These are phyloP conservation scores for Aspergillus viridinutans DNA, from an alignment of 2,329 filamentous ascomycete species.

Conservation along the genomic window DNA sequence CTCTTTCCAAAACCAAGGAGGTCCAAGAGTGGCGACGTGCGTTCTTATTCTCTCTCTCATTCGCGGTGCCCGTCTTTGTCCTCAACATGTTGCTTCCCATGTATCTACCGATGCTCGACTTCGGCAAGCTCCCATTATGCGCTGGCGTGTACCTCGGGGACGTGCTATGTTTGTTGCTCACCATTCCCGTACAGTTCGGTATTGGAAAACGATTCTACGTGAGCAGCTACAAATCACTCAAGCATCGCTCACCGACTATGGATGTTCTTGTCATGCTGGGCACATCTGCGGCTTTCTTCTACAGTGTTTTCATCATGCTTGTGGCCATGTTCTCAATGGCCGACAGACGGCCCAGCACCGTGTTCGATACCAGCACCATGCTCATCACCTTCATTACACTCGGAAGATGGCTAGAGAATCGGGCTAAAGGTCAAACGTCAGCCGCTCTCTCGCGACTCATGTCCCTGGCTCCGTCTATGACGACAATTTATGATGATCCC, in stretches of 20 bases:
- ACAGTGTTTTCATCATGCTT: conserved; percentile 81
- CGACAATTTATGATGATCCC: conserved; percentile 90
- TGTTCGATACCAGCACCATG: conserved; percentile 98
- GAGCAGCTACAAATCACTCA: conserved; percentile 88
- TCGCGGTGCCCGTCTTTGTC: conserved; percentile 85
- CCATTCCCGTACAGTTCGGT: conserved; percentile 92
- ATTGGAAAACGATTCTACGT: conserved; percentile 91
- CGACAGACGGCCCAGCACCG: conserved; percentile 75
- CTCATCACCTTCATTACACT: conserved; percentile 92
- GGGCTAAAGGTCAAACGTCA: conserved; percentile 92
- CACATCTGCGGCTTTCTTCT: conserved; percentile 94
- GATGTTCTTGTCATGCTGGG: conserved; percentile 92
- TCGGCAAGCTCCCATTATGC: conserved; percentile 63
- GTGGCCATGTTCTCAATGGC: conserved; percentile 72
- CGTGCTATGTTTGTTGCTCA: conserved; percentile 74
- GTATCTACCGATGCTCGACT: conserved; percentile 70
- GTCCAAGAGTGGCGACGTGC: conserved; percentile 88
- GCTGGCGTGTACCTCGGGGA: conserved; percentile 85
- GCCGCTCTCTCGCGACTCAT: conserved; percentile 89
- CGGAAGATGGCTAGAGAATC: conserved; percentile 87
- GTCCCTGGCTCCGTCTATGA: conserved; percentile 94
- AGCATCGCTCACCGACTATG: conserved; percentile 92
- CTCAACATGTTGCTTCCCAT: conserved; percentile 95
- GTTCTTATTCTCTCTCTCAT: conserved; percentile 71
- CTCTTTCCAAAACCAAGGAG: conserved; percentile 90